Evolutionary conservation across 2,329 filamentous ascomycete genomes (phyloP).

Genomic region (Alternaria atra): DNA sequence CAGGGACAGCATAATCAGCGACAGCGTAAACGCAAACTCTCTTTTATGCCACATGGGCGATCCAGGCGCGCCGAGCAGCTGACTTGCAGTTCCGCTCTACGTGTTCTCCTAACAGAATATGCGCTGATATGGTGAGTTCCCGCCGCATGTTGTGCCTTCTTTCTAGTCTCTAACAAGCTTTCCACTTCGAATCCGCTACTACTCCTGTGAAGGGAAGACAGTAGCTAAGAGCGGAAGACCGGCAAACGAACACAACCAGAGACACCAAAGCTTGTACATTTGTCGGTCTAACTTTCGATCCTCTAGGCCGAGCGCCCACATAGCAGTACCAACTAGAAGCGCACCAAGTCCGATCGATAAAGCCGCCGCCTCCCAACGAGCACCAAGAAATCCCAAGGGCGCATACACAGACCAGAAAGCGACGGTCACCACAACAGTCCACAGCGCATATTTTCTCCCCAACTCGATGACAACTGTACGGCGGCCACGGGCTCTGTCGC

Average conservation of each 20-base stretch:
- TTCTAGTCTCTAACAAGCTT: background rate
- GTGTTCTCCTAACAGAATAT: background rate
- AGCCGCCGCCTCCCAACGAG: conserved; percentile 10
- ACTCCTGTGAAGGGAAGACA: background rate
- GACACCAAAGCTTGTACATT: conserved; percentile 27
- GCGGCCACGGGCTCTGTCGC: conserved; percentile 74
- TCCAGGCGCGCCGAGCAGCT: no score
- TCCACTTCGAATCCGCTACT: background rate
- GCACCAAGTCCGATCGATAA: conserved; percentile 15
- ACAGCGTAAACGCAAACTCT: no score
- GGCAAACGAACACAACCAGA: conserved; percentile 24
- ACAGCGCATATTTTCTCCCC: conserved; percentile 46
- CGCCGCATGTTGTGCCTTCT: background rate
- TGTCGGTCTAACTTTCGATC: conserved; percentile 14
- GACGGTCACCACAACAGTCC: conserved; percentile 18
- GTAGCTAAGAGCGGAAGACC: background rate
- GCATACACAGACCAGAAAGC: conserved; percentile 23
- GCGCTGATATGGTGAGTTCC: background rate
- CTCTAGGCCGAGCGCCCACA: background rate
- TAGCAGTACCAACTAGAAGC: conserved; percentile 6
- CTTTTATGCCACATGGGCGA: no score
- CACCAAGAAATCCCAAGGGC: conserved; percentile 15
- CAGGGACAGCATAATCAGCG: background rate
- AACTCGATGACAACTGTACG: conserved; percentile 85
- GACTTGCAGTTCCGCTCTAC: no score